Evolutionary conservation across 805 yeast species (phyloP).

Genomic region (Saturnispora besseyi): DNA sequence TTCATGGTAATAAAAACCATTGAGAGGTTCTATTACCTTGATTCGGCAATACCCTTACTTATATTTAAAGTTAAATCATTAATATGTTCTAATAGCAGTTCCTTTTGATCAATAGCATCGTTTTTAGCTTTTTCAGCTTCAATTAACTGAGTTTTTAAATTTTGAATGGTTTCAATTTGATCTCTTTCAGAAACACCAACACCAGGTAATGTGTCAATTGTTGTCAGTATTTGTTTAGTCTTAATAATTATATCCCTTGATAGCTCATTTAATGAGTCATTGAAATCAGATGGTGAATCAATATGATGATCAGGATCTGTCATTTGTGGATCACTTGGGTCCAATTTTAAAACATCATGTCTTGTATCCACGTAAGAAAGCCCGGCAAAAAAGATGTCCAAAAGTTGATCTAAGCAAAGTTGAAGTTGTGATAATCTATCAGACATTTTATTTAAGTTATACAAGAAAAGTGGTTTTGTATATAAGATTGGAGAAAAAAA

Average conservation of each 20-base stretch:
- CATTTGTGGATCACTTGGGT: constrained; percentile 45
- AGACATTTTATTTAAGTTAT: constrained; percentile 39
- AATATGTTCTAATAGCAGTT: constrained; percentile 49
- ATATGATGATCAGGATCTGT: constrained; percentile 52
- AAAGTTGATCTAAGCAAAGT: constrained; percentile 72
- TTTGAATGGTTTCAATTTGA: constrained; percentile 57
- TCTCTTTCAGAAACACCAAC: constrained; percentile 74
- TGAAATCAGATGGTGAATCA: constrained; percentile 27
- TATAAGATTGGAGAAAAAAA: no score
- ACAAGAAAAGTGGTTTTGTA: no score
- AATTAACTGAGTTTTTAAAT: constrained; percentile 52
- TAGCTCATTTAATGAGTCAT: constrained; percentile 58
- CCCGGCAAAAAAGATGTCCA: constrained; percentile 74
- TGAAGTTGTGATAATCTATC: constrained; percentile 89
- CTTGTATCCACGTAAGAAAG: constrained; percentile 71
- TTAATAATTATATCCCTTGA: constrained; percentile 79
- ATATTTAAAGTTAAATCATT: constrained; percentile 56
- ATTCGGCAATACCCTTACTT: constrained; percentile 44
- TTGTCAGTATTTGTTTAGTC: constrained; percentile 74
- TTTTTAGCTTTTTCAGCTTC: constrained; percentile 51
- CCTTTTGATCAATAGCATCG: constrained; percentile 53
- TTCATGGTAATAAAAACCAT: no score
- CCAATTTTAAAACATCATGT: constrained; percentile 48
- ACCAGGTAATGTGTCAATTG: constrained; percentile 88
- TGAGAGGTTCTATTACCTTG: constrained; percentile 20